phyloP scores from a whole-genome alignment of 306 rosid species.

The Casuarina glauca region DNA sequence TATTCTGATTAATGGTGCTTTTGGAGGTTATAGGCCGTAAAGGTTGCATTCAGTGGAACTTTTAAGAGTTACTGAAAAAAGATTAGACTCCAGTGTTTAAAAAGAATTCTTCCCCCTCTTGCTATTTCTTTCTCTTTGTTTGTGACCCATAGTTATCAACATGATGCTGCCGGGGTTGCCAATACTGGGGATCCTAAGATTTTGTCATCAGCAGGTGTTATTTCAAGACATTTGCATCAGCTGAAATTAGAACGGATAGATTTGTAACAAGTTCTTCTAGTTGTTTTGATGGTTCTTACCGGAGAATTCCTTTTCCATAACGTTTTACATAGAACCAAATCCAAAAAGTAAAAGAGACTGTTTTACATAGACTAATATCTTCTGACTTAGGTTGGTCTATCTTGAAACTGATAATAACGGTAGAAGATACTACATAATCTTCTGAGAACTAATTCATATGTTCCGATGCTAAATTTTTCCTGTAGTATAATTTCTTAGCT shows the following conservation, averaged over 20 bases:
- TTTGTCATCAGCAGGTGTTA: neutral
- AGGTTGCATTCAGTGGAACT: neutral
- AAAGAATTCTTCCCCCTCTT: too few species aligned
- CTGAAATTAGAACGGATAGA: neutral
- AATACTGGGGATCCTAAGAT: too few species aligned
- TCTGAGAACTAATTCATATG: neutral
- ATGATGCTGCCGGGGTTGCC: too few species aligned
- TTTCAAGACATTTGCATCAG: neutral
- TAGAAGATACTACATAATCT: neutral
- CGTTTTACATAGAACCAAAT: too few species aligned
- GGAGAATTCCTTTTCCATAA: neutral
- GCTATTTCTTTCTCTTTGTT: neutral
- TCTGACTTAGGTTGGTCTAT: neutral
- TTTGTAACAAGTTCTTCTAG: neutral
- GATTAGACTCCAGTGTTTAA: too few species aligned
- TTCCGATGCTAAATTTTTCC: neutral
- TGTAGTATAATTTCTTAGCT: slow-evolving; percentile 9
- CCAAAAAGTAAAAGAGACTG: neutral
- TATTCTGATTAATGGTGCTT: neutral
- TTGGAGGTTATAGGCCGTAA: neutral
- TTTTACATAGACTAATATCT: neutral
- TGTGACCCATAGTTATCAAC: too few species aligned
- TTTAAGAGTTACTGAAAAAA: too few species aligned
- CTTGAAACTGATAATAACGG: neutral
- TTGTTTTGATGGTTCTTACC: neutral